Base-by-base conservation (phyloP, 2,329 filamentous ascomycete genomes). In the Bisporella sp. region DNA sequence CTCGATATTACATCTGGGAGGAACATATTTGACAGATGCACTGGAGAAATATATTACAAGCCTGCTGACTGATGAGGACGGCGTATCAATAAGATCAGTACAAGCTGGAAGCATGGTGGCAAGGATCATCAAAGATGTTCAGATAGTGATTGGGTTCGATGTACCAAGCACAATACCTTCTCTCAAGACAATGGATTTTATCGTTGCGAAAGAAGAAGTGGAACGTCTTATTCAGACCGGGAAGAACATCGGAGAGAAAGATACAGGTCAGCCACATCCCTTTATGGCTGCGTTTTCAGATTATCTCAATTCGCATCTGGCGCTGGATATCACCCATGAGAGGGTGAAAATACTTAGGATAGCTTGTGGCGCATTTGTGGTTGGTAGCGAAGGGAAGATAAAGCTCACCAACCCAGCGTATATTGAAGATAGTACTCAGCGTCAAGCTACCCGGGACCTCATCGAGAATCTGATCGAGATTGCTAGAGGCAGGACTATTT, bases 151-250 rank as follows among this genome's bases (percentile, higher is more conserved):
- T 37, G 59, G 59, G 6, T 67, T 67, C 45, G 54, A 62, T 45
- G 31, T 62, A 5, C 60, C 61, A 3, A 54, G 48, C 13, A 59
- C 47, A 49, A 55, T 53, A 9, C 13, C 52, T 4, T 39, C 57
- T 9, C 60, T 75, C 37, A 71, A 71, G 50, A 66, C 65, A 42
- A 59, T 74, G 37, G 69, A 73, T 33, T 63, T 75, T 44, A 67
- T 67, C n/a, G 67, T 74, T 47, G 57, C 67, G 2, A 59, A 62
- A 42, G 60, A 64, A n/a, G 70, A 75, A 54, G 54, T 74, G 5
- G 55, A 64, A 1, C 52, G 61, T 33, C 59, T 65, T 46, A 32
- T 65, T n/a, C 49, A 50, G 3, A 51, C 51, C 33, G 62, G 59
- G 6, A 57, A 56, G 13, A 60, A 54, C 13, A 30, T 62, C 46